These are phyloP conservation scores for Bombardia bombarda DNA, from an alignment of 495 filamentous ascomycete species.

Conservation along the genomic window DNA sequence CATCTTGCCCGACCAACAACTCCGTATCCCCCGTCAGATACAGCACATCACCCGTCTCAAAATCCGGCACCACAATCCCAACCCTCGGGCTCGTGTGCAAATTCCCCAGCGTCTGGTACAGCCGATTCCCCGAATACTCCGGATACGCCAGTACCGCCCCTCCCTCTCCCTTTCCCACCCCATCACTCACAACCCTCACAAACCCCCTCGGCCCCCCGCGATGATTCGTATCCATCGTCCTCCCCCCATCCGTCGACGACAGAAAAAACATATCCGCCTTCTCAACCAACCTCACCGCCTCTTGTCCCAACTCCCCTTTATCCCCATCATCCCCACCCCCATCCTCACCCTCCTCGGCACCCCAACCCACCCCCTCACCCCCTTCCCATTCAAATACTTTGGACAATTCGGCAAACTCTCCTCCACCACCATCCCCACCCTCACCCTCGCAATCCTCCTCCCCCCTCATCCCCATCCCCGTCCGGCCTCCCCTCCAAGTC, in stretches of 20 bases:
- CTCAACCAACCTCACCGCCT: conserved; percentile 50
- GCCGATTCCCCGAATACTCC: conserved; percentile 72
- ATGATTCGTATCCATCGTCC: conserved; percentile 85
- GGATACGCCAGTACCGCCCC: conserved; percentile 57
- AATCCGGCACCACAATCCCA: conserved; percentile 61
- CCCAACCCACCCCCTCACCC: conserved; percentile 44
- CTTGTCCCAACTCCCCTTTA: conserved; percentile 30
- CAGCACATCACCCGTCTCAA: conserved; percentile 58
- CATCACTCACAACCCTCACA: conserved; percentile 54
- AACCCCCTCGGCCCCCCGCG: conserved; percentile 71
- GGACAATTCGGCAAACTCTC: conserved; percentile 74
- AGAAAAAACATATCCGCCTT: conserved; percentile 73
- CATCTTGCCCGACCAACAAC: conserved; percentile 54
- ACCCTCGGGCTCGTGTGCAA: conserved; percentile 54
- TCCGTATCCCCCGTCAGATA: conserved; percentile 60
- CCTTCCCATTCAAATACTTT: conserved; percentile 73
- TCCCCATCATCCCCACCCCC: conserved; percentile 38
- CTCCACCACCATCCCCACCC: conserved; percentile 57
- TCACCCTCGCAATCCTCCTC: conserved; percentile 42
- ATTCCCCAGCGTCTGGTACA: conserved; percentile 79
- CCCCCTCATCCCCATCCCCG: conserved; percentile 17
- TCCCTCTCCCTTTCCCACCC: conserved; percentile 43
- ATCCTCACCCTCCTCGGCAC: conserved; percentile 45
- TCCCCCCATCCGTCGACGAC: conserved; percentile 50
- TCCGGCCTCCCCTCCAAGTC: conserved; percentile 25